Evolutionary conservation across 495 filamentous ascomycete species (phyloP).

Genomic region (Hypoxylon cercidicola): DNA sequence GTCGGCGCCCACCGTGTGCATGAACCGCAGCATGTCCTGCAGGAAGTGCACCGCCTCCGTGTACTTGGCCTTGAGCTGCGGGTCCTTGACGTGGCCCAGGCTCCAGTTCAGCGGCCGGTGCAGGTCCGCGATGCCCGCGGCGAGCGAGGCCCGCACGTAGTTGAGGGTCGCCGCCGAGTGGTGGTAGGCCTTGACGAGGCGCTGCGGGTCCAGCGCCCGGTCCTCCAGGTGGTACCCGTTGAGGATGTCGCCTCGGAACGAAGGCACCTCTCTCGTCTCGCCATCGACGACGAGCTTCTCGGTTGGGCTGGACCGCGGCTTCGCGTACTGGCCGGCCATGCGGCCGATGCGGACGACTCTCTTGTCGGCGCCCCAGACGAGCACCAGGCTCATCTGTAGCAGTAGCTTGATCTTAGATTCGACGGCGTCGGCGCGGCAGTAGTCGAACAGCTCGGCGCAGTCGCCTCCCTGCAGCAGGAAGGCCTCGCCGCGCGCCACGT

Average conservation of each 20-base stretch:
- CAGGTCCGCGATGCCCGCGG: constrained; percentile 91
- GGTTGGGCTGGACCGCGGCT: constrained; percentile 88
- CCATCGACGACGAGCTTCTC: constrained; percentile 75
- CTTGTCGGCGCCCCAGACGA: constrained; percentile 90
- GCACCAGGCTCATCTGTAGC: constrained; percentile 92
- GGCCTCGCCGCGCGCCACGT: constrained; percentile 91
- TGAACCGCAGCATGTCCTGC: constrained; percentile 91
- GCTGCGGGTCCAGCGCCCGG: constrained; percentile 78
- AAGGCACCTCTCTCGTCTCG: constrained; percentile 72
- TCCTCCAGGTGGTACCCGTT: constrained; percentile 83
- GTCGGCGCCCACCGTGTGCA: constrained; percentile 94
- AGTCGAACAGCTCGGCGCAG: constrained; percentile 97
- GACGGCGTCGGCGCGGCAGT: constrained; percentile 89
- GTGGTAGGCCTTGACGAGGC: constrained; percentile 92
- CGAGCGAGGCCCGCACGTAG: constrained; percentile 83
- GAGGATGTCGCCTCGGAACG: constrained; percentile 93
- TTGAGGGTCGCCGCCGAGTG: constrained; percentile 94
- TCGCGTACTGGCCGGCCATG: constrained; percentile 97
- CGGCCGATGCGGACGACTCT: constrained; percentile 93
- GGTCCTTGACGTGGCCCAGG: constrained; percentile 89
- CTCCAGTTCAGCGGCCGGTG: constrained; percentile 95
- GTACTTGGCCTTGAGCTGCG: constrained; percentile 84
- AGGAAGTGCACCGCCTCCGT: constrained; percentile 83
- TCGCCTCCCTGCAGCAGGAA: constrained; percentile 97
- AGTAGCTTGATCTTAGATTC: constrained; percentile 96